These are phyloP conservation scores for Mortierella alpina DNA, from an alignment of 192 early-diverging fungal species.

Conservation along the genomic window DNA sequence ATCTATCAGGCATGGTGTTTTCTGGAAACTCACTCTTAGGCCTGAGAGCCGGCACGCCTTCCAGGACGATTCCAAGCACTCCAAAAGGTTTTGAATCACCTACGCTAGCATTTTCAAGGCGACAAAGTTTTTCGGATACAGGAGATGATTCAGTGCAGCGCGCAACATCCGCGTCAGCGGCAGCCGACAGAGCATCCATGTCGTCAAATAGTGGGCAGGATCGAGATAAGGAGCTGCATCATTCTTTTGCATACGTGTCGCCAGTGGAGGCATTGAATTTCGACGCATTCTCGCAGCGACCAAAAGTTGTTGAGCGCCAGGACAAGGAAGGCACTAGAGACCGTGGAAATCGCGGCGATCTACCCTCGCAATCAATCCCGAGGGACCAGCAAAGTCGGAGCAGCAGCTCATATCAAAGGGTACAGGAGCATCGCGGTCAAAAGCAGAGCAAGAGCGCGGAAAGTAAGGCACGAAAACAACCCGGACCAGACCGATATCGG, in stretches of 20 bases:
- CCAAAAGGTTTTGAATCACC: constrained; percentile 49
- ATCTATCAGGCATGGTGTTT: constrained; percentile 29
- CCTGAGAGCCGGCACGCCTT: constrained; percentile 32
- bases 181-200: neutral
- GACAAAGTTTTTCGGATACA: constrained; percentile 42
- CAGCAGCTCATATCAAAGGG: neutral
- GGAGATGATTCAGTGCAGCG: constrained; percentile 10
- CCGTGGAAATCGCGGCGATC: neutral
- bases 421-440: too few species aligned
- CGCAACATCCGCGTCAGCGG: neutral
- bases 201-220: neutral
- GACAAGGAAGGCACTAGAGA: neutral
- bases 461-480: constrained; percentile 4
- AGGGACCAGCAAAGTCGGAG: constrained; percentile 9
- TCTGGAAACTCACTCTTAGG: constrained; percentile 44
- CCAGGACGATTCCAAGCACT: constrained; percentile 39
- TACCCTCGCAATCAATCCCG: neutral
- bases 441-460: neutral
- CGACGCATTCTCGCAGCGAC: constrained; percentile 27
- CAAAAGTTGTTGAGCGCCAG: constrained; percentile 24
- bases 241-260: constrained; percentile 21
- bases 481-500: neutral
- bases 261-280: constrained; percentile 37
- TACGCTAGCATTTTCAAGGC: constrained; percentile 29
- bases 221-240: neutral